Evolutionary conservation across 345 rosid species (phyloP), one percentile per base, ranked within the genome.

Genomic region (Anacardium occidentale): DNA sequence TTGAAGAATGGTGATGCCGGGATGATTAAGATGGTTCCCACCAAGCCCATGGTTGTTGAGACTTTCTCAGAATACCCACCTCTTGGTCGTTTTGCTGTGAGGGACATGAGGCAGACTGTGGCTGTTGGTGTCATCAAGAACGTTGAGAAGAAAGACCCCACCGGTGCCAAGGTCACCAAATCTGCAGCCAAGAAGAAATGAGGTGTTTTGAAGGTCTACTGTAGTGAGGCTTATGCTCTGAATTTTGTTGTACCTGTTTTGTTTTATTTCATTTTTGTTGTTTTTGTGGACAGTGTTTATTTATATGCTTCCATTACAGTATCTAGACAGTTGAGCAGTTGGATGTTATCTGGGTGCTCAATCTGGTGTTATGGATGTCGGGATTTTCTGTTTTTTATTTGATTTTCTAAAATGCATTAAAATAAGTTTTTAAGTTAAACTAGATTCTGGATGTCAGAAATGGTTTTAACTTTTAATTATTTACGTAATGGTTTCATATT

Each of bases 1-100:
- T 78, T 87, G 85, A 87, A 87, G 85, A 88, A 88, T 3, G 92
- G 92, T 17, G 90, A 88, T 62, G 90, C 92, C 0, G 86, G 88
- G 25, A 66, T 84, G 74, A 88, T 86, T 26, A 86, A 86, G 88
- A 84, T 86, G 90, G 32, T 75, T 60, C 80, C 78, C 70, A 69
- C 83, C 63, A 76, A 80, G 64, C 76, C 80, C 73, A 62, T 72
- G 70, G 70, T 76, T 3, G 79, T 76, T 0, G 72, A 70, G 62
- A 76, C 78, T 0, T 72, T 79, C 75, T 73, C 83, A 0, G 72
- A 57, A 50, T 76, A 76, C 71, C 81, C 81, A 17, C 83, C 81
- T 1, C 70, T 67, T 20, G 81, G 74, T 13, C 66, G 79, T 44
- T 77, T 77, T 74, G 84, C 81, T 0, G 79, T 77, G 7, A 74